phyloP scores from a whole-genome alignment of 2,329 filamentous ascomycete species.

The Chrysoporthe austroafricana region DNA sequence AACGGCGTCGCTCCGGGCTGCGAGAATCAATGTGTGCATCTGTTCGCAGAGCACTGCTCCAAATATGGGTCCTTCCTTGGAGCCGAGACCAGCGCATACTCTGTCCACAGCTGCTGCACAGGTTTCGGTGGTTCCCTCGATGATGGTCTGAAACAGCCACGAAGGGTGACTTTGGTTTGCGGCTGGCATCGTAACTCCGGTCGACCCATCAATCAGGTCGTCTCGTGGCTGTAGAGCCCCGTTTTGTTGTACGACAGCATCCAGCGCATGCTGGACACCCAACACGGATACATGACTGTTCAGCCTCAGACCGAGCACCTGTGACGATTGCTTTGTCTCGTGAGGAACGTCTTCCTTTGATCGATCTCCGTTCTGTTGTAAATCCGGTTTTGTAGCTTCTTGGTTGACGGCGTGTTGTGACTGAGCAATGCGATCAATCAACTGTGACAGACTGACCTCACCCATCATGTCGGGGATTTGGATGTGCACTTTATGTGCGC shows the following conservation, averaged over 20 bases:
- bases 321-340: not conserved
- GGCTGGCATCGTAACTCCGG: not conserved
- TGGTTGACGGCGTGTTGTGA: not conserved
- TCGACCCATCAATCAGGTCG: not conserved
- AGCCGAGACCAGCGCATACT: not conserved
- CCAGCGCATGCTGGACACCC: not conserved
- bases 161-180: not conserved
- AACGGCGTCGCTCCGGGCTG: not conserved
- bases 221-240: not conserved
- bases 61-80: not conserved
- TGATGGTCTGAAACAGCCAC: not conserved
- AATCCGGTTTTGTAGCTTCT: not conserved
- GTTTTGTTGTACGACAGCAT: not conserved
- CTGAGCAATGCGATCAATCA: not conserved
- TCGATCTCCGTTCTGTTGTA: not conserved
- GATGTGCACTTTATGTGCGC: not conserved
- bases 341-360: not conserved
- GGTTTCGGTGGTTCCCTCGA: not conserved
- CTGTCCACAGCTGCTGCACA: not conserved
- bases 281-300: not conserved
- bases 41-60: not conserved
- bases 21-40: not conserved
- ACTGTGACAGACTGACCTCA: not conserved
- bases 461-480: not conserved
- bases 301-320: not conserved